Base-by-base conservation (phyloP, 345 rosid species). In the Euphorbia lathyris region DNA sequence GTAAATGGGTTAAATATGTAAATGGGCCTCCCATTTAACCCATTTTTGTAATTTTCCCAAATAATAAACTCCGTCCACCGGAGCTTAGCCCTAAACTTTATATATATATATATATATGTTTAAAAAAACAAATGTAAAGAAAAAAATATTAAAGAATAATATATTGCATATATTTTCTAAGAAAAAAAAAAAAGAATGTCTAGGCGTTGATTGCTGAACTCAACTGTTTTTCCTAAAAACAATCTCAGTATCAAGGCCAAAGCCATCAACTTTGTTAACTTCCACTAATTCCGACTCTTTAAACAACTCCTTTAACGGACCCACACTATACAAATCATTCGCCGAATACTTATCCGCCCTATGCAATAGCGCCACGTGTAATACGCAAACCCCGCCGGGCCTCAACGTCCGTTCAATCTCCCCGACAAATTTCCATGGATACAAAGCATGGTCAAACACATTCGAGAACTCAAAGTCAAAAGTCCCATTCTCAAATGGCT, bases 391-490 rank as follows among this genome's bases (percentile, higher is more conserved):
- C 36, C 84, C 84, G 0, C 78, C 76, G 3, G 76, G 76, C 69
- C 40, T 78, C 68, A 81, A 11, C 48, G 84, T 81, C 75, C 84
- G 84, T 64, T 81, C 76, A 69, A 81, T 81, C 65, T 81, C 84
- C 17, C 74, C 74, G 3, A 78, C 74, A n/a, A 81, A 81, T 22
- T 58, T 72, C 66, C 50, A 11, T 20, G 82, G 84, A 48, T 78
- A 78, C 50, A 81, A 30, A 1, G 84, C 84, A 66, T 81, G 84
- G 38, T 81, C 84, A 47, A 81, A 81, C 71, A 81, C 84, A 19
- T 81, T 78, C 7, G 84, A 81, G 82, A 81, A 81, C 66, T 78
- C 82, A 12, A 81, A 75, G 58, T 81, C 84, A n/a, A 78, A 81
- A 0, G 82, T 75, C 3, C 36, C 76, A 55, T 81, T 72, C n/a